These are phyloP conservation scores for Colletotrichum sp. DNA, from an alignment of 2,329 filamentous ascomycete species.

Conservation along the genomic window DNA sequence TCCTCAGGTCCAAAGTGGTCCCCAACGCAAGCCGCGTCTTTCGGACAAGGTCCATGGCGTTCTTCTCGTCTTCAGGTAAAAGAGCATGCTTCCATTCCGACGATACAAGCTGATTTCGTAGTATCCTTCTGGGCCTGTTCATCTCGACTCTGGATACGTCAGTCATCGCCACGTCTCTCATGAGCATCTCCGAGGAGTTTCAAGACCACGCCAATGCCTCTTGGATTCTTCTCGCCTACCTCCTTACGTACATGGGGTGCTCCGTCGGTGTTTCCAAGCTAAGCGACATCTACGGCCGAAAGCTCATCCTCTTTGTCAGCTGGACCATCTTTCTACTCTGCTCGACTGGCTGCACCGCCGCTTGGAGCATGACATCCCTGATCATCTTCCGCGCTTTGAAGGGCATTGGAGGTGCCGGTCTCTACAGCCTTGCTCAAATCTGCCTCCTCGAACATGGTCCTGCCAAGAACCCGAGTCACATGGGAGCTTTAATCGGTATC, in stretches of 20 bases:
- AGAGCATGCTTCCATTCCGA: not conserved
- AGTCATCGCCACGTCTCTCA: conserved; percentile 62
- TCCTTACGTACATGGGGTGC: conserved; percentile 64
- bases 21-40: not conserved
- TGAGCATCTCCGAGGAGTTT: conserved; percentile 60
- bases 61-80: conserved; percentile 41
- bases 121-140: conserved; percentile 52
- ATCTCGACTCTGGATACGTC: conserved; percentile 64
- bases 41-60: conserved; percentile 27
- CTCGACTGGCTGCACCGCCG: conserved; percentile 58
- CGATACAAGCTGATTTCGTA: not conserved
- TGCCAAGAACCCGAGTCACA: conserved; percentile 54
- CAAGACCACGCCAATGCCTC: conserved; percentile 55
- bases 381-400: conserved; percentile 65
- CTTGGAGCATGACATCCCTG: conserved; percentile 55
- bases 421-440: conserved; percentile 66
- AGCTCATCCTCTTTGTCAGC: conserved; percentile 52
- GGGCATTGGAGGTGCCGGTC: conserved; percentile 64
- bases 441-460: conserved; percentile 62
- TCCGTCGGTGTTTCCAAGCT: conserved; percentile 63
- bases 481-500: conserved; percentile 60
- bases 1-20: not conserved
- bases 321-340: conserved; percentile 62
- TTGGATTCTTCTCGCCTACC: conserved; percentile 62
- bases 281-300: conserved; percentile 64